Base-by-base conservation (phyloP, 768 basidiomycete species). In the Pluteus cervinus region DNA sequence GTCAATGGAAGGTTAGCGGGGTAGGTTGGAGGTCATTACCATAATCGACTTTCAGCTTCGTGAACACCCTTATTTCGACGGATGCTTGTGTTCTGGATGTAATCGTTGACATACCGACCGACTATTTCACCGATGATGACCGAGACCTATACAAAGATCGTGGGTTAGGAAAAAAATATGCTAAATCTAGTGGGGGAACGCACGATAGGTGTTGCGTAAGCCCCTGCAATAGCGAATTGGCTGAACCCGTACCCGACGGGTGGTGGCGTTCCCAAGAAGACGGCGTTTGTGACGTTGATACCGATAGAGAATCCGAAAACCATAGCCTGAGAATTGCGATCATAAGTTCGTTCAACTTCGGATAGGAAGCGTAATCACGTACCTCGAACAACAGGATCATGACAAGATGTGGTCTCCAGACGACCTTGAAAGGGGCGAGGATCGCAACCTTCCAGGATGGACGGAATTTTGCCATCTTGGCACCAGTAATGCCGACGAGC, bases 221-320 rank as follows among this genome's bases (percentile, higher is more conserved):
- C 60, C 22, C 72, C 75, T 1, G 79, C 68, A 32, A 75, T 72
- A 9, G 65, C 69, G 36, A 64, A 68, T 39, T 61, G 63, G 21
- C 56, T 62, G 47, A 74, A 72, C 1, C 69, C 76, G 43, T 64
- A 81, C n/a, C 73, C 81, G 7, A 67, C 45, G 0, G 77, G 76
- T 1, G 62, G 61, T 0, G 76, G 75, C 3, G 59, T 60, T 4
- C 76, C 77, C 1, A 82, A 56, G 60, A 83, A 83, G 2, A 81
- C 76, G 0, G 73, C 76, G 41, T 75, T 79, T 2, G 80, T 86
- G 12, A 77, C 74, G 45, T 79, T 79, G 35, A 79, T 74, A 23
- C 80, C 78, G 37, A 80, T 79, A 11, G 67, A 57, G 51, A 81
- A 81, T 0, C 81, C 81, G 49, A 84, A 83, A 0, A 77, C 50